phyloP scores from a whole-genome alignment of 805 yeast species.

The Starmerella roubikii region DNA sequence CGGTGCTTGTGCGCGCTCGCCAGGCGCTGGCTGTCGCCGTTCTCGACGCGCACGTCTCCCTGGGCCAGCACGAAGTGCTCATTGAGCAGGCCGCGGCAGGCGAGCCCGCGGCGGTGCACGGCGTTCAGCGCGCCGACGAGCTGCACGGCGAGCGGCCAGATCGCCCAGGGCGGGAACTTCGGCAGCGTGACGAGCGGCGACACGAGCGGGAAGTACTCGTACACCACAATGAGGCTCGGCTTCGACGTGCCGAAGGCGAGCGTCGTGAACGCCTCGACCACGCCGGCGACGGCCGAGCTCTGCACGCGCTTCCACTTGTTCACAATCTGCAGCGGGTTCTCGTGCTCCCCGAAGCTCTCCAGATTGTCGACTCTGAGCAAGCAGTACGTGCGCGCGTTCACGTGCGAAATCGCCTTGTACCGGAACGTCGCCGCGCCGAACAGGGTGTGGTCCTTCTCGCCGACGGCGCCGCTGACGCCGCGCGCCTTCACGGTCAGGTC shows the following conservation, averaged over 20 bases:
- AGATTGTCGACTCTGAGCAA: slow-evolving; percentile 58
- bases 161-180: slow-evolving; percentile 31
- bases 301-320: slow-evolving; percentile 50
- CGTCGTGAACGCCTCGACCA: slow-evolving; percentile 75
- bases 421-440: slow-evolving; percentile 24
- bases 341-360: slow-evolving; percentile 33
- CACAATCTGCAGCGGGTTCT: slow-evolving; percentile 45
- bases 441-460: slow-evolving; percentile 16
- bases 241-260: slow-evolving; percentile 41
- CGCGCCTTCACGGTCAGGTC: slow-evolving; percentile 30
- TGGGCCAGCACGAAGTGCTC: slow-evolving; percentile 57
- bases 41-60: no score
- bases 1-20: slow-evolving; percentile 26
- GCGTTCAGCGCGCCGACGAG: slow-evolving; percentile 53
- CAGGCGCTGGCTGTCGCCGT: no score
- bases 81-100: slow-evolving; percentile 42
- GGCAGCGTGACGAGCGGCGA: slow-evolving; percentile 51
- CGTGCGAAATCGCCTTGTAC: slow-evolving; percentile 68
- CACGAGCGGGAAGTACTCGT: slow-evolving; percentile 75
- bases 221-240: slow-evolving; percentile 44
- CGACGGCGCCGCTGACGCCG: slow-evolving; percentile 4
- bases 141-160: slow-evolving; percentile 45
- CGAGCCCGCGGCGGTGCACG: slow-evolving; percentile 51
- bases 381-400: slow-evolving; percentile 65
- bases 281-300: slow-evolving; percentile 46